Evolutionary conservation across 2,329 filamentous ascomycete genomes (phyloP).

Genomic region (Phaeosphaeriaceae sp.): DNA sequence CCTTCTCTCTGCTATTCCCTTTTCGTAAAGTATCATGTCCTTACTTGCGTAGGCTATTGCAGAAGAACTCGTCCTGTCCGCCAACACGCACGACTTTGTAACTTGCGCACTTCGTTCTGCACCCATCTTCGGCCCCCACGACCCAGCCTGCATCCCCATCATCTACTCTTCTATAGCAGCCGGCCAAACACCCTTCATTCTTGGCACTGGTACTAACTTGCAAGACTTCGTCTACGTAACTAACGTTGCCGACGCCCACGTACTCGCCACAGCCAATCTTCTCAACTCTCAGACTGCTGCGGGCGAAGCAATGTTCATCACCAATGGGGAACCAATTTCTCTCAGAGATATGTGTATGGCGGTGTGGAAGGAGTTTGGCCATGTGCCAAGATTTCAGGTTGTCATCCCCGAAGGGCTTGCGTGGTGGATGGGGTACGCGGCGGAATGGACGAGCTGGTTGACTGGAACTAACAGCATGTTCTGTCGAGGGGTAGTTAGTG

Average conservation of each 20-base stretch:
- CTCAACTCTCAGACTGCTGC: constrained; percentile 65
- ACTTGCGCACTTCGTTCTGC: constrained; percentile 85
- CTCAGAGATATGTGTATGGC: constrained; percentile 88
- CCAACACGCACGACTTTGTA: constrained; percentile 71
- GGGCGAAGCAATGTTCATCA: constrained; percentile 88
- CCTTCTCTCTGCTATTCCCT: background rate
- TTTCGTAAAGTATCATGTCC: background rate
- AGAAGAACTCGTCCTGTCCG: constrained; percentile 78
- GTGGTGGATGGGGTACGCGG: constrained; percentile 54
- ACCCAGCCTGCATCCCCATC: constrained; percentile 75
- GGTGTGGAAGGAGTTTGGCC: constrained; percentile 71
- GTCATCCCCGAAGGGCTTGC: constrained; percentile 57
- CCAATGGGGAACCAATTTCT: constrained; percentile 85
- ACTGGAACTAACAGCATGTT: constrained; percentile 55
- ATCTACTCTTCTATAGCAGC: constrained; percentile 74
- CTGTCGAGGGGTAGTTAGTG: constrained; percentile 61
- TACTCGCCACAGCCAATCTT: constrained; percentile 78
- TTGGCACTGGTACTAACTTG: constrained; percentile 75
- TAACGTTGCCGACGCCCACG: constrained; percentile 78
- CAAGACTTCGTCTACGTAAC: constrained; percentile 74
- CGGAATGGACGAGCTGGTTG: constrained; percentile 57
- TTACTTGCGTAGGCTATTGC: constrained; percentile 67
- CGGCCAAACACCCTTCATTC: constrained; percentile 75
- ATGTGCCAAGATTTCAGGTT: constrained; percentile 58
- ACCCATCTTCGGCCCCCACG: constrained; percentile 89